Base-by-base conservation (phyloP, 768 basidiomycete genomes). In the Tulasnella sp. region DNA sequence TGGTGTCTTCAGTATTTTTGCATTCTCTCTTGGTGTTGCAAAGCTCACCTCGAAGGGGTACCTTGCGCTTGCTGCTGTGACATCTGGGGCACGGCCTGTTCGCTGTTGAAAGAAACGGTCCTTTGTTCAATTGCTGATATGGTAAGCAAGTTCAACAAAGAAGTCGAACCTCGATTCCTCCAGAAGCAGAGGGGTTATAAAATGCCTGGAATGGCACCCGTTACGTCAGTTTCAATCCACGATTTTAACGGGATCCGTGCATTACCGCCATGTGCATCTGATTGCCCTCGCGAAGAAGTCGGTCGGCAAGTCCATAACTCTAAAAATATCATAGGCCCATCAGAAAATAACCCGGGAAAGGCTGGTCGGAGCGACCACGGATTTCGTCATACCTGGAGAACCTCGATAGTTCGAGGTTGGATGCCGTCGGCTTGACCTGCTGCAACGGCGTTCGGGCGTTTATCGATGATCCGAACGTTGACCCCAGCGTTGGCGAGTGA, bases 231-330 rank as follows among this genome's bases (percentile, higher is more conserved):
- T 48, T 26, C 23, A 50, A 30, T 56, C n/a, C n/a, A n/a, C n/a
- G n/a, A n/a, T n/a, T n/a, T n/a, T n/a, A n/a, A n/a, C n/a, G n/a
- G n/a, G n/a, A n/a, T n/a, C n/a, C n/a, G 13, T 15, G 9, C 8
- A 62, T 61, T 68, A 87, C 86, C 54, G 80, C 80, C 70, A 80
- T 77, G 61, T 86, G 80, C 76, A 89, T 75, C 51, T 85, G 83
- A 60, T 80, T 81, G 4, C 80, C 85, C 65, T 86, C 79, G 42
- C 70, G 74, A 24, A 88, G 61, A 21, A 89, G 66, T 2, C 78
- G 76, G 17, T 86, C 82, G 0, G 79, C 84, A 4, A 89, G 76
- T 4, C 86, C 87, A 70, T 89, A 88, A 63, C 86, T 89, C 86
- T 88, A 53, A 10, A 50, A n/a, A n/a, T n/a, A n/a, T n/a, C n/a